Evolutionary conservation across 805 yeast genomes (phyloP).

Genomic region (Kuraishia capsulata): DNA sequence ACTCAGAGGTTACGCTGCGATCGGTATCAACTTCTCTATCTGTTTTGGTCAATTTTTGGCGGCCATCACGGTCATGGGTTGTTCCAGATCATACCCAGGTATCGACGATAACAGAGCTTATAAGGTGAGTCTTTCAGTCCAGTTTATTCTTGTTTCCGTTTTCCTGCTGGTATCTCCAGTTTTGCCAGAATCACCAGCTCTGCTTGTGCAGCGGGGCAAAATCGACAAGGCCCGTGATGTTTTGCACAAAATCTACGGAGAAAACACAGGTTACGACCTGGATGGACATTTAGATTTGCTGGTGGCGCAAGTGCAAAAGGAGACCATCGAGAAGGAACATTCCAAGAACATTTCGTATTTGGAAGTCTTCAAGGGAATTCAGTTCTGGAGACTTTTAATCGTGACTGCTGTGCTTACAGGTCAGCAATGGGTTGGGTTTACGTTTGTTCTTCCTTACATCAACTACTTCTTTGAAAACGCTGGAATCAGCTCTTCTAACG

Average conservation of each 20-base stretch:
- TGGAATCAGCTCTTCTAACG: background rate
- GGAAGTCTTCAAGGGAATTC: background rate
- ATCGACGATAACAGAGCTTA: background rate
- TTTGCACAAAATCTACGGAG: background rate
- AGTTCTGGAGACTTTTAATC: background rate
- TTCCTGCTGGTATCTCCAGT: background rate
- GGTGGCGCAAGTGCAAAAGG: too few species aligned
- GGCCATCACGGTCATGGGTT: background rate
- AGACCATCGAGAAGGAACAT: background rate
- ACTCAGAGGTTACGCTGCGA: slow-evolving; percentile 2
- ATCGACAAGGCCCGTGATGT: background rate
- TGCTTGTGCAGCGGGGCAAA: background rate
- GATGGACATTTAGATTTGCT: background rate
- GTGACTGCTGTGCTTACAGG: background rate
- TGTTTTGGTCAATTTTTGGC: slow-evolving; percentile 2
- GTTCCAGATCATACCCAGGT: background rate
- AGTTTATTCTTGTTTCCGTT: background rate
- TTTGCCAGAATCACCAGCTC: background rate
- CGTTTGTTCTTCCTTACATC: background rate
- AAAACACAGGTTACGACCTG: background rate
- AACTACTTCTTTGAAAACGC: background rate
- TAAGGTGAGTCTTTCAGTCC: background rate
- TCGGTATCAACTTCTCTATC: slow-evolving; percentile 2
- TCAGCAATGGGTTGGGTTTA: background rate
- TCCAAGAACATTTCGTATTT: background rate